These are phyloP conservation scores for Penicillium soppii DNA, from an alignment of 495 filamentous ascomycete species.

Conservation along the genomic window DNA sequence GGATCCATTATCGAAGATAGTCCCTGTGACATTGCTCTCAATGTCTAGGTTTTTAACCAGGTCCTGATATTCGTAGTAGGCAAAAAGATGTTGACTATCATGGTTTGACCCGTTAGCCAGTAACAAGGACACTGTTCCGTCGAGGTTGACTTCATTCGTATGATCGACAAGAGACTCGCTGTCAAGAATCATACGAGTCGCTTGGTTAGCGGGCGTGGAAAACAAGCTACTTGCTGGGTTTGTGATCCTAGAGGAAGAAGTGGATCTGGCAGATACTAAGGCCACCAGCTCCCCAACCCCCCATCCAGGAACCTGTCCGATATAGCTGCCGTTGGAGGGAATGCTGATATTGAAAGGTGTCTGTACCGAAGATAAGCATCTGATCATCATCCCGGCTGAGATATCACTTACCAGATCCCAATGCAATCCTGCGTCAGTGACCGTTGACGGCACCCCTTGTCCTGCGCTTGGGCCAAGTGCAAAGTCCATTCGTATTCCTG, in stretches of 20 bases:
- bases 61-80: slow-evolving; percentile 38
- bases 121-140: slow-evolving; percentile 14
- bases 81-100: slow-evolving; percentile 28
- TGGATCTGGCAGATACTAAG: slow-evolving; percentile 24
- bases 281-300: slow-evolving; percentile 34
- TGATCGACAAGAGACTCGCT: slow-evolving; percentile 15
- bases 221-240: slow-evolving; percentile 5
- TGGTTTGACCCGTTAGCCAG: slow-evolving; percentile 1
- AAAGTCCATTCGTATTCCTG: slow-evolving; percentile 47
- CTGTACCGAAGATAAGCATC: not conserved
- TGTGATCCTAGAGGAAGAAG: slow-evolving; percentile 17
- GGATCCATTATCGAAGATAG: slow-evolving; percentile 45
- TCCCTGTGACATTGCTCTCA: slow-evolving; percentile 8
- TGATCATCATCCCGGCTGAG: not conserved
- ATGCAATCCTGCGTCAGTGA: slow-evolving; percentile 29
- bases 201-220: slow-evolving; percentile 5
- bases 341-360: slow-evolving; percentile 23
- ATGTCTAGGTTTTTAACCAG: slow-evolving; percentile 26
- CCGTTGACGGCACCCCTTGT: slow-evolving; percentile 44
- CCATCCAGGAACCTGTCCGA: slow-evolving; percentile 39
- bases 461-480: slow-evolving; percentile 49
- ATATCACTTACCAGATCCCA: slow-evolving; percentile 36
- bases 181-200: slow-evolving; percentile 13
- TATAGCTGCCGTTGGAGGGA: slow-evolving; percentile 22
- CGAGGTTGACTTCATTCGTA: slow-evolving; percentile 10